Evolutionary conservation across 768 basidiomycete genomes (phyloP).

Genomic region (Lyophyllum shimeji): DNA sequence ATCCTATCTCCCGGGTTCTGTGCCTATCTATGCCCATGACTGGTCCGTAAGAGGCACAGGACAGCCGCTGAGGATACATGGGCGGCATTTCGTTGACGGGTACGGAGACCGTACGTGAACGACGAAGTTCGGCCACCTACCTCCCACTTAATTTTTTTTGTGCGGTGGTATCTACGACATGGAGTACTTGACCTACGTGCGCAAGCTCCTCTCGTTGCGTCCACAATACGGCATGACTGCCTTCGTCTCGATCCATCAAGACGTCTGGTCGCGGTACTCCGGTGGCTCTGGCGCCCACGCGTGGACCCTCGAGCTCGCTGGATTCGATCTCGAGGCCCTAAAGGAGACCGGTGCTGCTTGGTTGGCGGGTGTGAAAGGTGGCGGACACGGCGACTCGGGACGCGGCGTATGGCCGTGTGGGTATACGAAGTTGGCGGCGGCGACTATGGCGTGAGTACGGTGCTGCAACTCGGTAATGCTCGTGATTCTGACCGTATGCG

Average conservation of each 20-base stretch:
- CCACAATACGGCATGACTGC: conserved; percentile 73
- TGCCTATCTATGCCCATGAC: conserved; percentile 64
- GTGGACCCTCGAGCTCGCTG: conserved; percentile 88
- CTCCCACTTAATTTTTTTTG: not conserved
- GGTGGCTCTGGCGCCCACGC: conserved; percentile 97
- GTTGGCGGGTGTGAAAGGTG: conserved; percentile 75
- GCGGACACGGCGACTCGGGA: conserved; percentile 75
- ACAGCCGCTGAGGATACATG: conserved; percentile 40
- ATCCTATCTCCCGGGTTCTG: conserved; percentile 47
- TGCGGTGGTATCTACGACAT: conserved; percentile 79
- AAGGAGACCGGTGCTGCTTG: conserved; percentile 88
- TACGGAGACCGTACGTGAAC: conserved; percentile 80
- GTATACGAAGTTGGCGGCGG: conserved; percentile 89
- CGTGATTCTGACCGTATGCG: not conserved
- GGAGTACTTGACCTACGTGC: conserved; percentile 81
- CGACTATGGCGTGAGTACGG: conserved; percentile 81
- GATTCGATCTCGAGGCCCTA: conserved; percentile 79
- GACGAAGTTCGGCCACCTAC: not conserved
- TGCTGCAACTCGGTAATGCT: not conserved
- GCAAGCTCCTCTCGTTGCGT: conserved; percentile 61
- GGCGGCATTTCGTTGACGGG: conserved; percentile 64
- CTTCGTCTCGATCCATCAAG: conserved; percentile 86
- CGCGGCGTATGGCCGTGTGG: conserved; percentile 91
- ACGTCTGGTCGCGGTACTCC: conserved; percentile 93
- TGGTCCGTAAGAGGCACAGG: conserved; percentile 64